These are phyloP conservation scores for Pelargonium australe DNA, from an alignment of 441 rosid species.

Conservation along the genomic window DNA sequence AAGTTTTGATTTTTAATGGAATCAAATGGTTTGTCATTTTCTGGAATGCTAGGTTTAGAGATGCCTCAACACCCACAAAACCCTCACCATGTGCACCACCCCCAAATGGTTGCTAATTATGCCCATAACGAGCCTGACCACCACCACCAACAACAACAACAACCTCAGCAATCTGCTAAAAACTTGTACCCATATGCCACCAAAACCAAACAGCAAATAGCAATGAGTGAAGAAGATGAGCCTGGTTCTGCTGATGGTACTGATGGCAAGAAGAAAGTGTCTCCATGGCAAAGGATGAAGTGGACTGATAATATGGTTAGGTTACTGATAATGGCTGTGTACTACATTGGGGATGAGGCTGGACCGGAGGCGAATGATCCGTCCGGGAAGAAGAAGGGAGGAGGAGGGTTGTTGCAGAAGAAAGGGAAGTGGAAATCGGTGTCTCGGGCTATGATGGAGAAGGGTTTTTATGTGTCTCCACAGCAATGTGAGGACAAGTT, in stretches of 20 bases:
- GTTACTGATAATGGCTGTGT: conserved; percentile 76
- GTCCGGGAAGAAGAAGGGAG: conserved; percentile 44
- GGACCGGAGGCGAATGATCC: conserved; percentile 47
- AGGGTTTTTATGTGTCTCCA: conserved; percentile 88
- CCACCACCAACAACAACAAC: conserved; percentile 19
- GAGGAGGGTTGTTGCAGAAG: conserved; percentile 69
- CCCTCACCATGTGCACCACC: conserved; percentile 36
- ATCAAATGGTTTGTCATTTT: conserved; percentile 43
- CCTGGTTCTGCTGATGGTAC: conserved; percentile 34
- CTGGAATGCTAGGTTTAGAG: conserved; percentile 72
- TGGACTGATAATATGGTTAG: conserved; percentile 91
- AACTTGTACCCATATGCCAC: no score
- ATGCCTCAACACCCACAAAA: conserved; percentile 45
- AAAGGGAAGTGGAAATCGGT: conserved; percentile 98
- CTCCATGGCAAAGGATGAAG: conserved; percentile 97
- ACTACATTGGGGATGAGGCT: conserved; percentile 82
- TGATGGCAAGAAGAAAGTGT: conserved; percentile 54
- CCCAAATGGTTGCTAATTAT: conserved; percentile 42
- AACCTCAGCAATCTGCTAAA: conserved; percentile 37
- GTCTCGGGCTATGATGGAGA: conserved; percentile 91
- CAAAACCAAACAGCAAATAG: conserved; percentile 30
- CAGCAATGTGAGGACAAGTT: conserved; percentile 82
- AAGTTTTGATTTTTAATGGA: conserved; percentile 40
- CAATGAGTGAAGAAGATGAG: conserved; percentile 64
- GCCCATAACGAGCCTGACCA: conserved; percentile 9